Evolutionary conservation across 257 asterid genomes (phyloP).

Genomic region (Scutellaria barbata): DNA sequence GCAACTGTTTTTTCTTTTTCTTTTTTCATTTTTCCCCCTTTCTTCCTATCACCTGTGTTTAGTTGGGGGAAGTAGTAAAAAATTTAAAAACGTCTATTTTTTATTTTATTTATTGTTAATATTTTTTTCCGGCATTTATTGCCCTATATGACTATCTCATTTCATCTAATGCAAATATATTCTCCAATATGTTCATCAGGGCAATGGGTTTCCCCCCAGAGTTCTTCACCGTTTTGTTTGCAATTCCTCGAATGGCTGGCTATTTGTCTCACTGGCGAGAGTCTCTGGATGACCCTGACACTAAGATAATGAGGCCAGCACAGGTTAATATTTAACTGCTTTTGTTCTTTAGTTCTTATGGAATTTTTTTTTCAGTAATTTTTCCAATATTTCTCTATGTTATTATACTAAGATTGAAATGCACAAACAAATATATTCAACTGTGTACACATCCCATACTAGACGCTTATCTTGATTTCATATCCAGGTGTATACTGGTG

Average conservation of each 20-base stretch:
- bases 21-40: background rate
- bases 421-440: background rate
- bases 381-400: background rate
- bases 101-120: background rate
- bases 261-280: conserved; percentile 98
- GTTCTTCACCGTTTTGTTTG: conserved; percentile 94
- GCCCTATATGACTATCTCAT: background rate
- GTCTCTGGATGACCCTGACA: conserved; percentile 68
- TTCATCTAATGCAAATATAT: background rate
- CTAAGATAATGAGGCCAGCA: conserved; percentile 98
- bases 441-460: background rate
- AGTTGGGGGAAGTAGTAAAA: too few relatives aligned
- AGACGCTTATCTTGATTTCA: conserved; percentile 15
- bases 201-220: conserved; percentile 99
- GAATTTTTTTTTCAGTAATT: background rate
- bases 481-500: conserved; percentile 87
- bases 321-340: conserved; percentile 55
- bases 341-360: background rate
- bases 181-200: conserved; percentile 50
- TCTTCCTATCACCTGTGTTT: background rate
- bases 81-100: background rate
- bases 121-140: background rate
- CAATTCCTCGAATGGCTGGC: conserved; percentile 99
- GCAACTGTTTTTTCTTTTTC: background rate
- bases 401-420: background rate